Conservation (phyloP, 2,329 filamentous ascomycete genomes). For the Scopulariopsis brevicaulis region DNA sequence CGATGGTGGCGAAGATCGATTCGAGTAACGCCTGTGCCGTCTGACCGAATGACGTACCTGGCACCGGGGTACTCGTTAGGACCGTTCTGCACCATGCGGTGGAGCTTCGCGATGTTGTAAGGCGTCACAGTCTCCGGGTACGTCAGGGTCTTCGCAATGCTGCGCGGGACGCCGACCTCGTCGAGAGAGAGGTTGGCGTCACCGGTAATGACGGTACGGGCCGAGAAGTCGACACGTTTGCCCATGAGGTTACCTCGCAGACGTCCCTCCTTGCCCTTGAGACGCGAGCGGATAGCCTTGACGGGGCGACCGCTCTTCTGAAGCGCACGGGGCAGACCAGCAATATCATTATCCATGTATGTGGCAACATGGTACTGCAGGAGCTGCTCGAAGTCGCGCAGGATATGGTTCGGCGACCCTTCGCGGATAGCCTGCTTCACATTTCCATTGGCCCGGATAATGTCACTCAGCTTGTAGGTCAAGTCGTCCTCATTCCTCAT, state of each 20-base stretch:
- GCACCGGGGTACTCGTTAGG: conserved; percentile 93
- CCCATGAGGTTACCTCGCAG: conserved; percentile 98
- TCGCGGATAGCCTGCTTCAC: conserved; percentile 85
- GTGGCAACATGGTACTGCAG: conserved; percentile 98
- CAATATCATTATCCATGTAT: conserved; percentile 99
- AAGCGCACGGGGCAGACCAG: conserved; percentile 83
- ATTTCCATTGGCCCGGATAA: conserved; percentile 94
- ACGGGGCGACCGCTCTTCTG: conserved; percentile 96
- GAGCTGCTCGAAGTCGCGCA: conserved; percentile 80
- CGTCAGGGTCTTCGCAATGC: conserved; percentile 84
- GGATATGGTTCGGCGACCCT: conserved; percentile 83
- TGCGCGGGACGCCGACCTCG: conserved; percentile 91
- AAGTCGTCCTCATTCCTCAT: conserved; percentile 96
- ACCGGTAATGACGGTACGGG: conserved; percentile 98
- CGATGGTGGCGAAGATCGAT: conserved; percentile 94
- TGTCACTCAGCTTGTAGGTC: conserved; percentile 98
- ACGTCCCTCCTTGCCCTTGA: conserved; percentile 98
- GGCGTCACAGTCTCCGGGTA: conserved; percentile 96
- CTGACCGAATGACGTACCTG: conserved; percentile 89
- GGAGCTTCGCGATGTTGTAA: conserved; percentile 92
- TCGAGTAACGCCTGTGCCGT: conserved; percentile 56
- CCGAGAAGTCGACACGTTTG: conserved; percentile 98
- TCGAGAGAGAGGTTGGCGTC: conserved; percentile 94
- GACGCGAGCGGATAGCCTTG: conserved; percentile 89
- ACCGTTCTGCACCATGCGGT: conserved; percentile 81